Evolutionary conservation across 1,284 basidiomycete species (phyloP).

Genomic region (Moniliella sp.): DNA sequence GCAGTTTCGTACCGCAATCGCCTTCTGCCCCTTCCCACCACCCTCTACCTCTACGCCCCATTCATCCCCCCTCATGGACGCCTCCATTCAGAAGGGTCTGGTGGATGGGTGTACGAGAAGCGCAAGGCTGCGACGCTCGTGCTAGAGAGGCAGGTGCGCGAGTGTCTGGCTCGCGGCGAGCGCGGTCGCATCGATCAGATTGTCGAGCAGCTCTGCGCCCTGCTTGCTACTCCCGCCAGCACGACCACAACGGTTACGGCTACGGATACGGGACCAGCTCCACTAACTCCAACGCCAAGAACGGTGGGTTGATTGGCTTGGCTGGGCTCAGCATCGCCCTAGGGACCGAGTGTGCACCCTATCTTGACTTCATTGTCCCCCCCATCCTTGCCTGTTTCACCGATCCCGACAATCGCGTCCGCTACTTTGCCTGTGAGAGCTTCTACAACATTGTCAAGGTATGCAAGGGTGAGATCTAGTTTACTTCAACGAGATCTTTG

Average conservation of each 20-base stretch:
- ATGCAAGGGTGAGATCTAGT: slow-evolving; percentile 89
- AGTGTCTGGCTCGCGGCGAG: slow-evolving; percentile 60
- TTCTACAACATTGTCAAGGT: slow-evolving; percentile 92
- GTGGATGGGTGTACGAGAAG: slow-evolving; percentile 51
- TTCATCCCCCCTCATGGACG: too few species aligned
- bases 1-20: too few species aligned
- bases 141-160: slow-evolving; percentile 77
- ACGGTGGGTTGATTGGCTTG: slow-evolving; percentile 85
- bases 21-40: too few species aligned
- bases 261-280: too few species aligned
- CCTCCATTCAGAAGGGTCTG: slow-evolving; percentile 20
- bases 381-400: slow-evolving; percentile 79
- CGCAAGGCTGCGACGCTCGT: slow-evolving; percentile 85
- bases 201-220: slow-evolving; percentile 73
- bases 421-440: slow-evolving; percentile 84
- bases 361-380: slow-evolving; percentile 75
- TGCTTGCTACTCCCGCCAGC: slow-evolving; percentile 8
- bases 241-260: too few species aligned
- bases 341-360: slow-evolving; percentile 71
- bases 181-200: slow-evolving; percentile 60
- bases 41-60: too few species aligned
- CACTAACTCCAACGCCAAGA: slow-evolving; percentile 49
- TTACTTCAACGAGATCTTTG: slow-evolving; percentile 95
- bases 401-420: slow-evolving; percentile 61
- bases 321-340: slow-evolving; percentile 89